Evolutionary conservation across 176 grass and related monocot species (phyloP), one percentile per base, ranked within the genome.

Genomic region (Ananas comosus): DNA sequence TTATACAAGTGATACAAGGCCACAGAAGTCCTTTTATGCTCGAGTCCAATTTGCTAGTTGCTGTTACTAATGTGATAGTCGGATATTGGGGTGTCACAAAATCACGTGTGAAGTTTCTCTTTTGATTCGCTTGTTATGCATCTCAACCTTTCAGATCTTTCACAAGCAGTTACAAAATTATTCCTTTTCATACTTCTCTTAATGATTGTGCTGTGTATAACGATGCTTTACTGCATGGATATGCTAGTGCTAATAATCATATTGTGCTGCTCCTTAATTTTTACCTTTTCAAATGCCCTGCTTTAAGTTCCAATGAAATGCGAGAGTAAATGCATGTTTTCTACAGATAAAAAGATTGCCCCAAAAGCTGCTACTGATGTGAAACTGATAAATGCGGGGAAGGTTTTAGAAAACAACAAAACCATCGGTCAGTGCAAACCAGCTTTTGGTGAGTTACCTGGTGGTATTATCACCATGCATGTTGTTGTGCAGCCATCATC

Each of bases 351-450:
- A 80, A 76, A 78, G 77, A 74, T 91, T 72, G 23, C 65, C 67
- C 88, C 88, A 78, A 86, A 86, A 80, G 77, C 65, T 48, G 83
- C 80, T 73, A 83, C 69, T 78, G 88, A 91, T 79, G 88, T 91
- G 66, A 91, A 91, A 79, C 53, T 91, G 64, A 91, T 91, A 69
- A 86, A 65, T 49, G 83, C 83, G 74, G 88, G 88, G 10, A 86
- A 91, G 78, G 74, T 91, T 78, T 72, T 91, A 72, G 88, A 91
- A 78, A 91, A 91, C 63, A 81, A 86, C 67, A 86, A 83, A 81
- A 91, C 70, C 12, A 33, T 91, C 75, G 74, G 66, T 63, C 80
- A 91, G 53, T 91, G 88, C 74, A 86, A 77, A 86, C 80, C 88
- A 3, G 78, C 88, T 83, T 91, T 91, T 66, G 80, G 88, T 75